A percentile compares a stretch with the other conserved stretches of the same genome.
Evolutionary conservation across 805 yeast genomes (phyloP).

Genomic region (Pichia nakasei): DNA sequence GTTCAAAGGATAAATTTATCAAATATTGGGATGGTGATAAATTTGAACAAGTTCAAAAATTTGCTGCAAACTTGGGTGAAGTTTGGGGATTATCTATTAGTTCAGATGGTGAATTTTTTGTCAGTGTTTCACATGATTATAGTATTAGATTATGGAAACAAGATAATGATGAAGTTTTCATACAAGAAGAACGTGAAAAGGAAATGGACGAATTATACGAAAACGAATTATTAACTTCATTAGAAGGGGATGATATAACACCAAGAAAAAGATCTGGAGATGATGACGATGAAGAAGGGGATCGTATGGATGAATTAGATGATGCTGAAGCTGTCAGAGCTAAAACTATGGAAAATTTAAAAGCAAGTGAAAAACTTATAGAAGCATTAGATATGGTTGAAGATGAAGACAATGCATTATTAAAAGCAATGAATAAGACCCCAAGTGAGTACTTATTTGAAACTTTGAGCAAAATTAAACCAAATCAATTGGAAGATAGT

Average conservation of each 20-base stretch:
- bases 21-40: constrained; percentile 99
- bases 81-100: constrained; percentile 90
- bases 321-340: constrained; percentile 61
- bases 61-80: constrained; percentile 82
- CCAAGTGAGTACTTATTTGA: constrained; percentile 78
- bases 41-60: constrained; percentile 85
- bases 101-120: constrained; percentile 57
- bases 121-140: constrained; percentile 87
- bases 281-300: constrained; percentile 30
- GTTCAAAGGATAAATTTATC: constrained; percentile 79
- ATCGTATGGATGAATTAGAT: constrained; percentile 37
- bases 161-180: constrained; percentile 89
- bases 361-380: constrained; percentile 87
- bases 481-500: constrained; percentile 89
- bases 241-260: constrained; percentile 46
- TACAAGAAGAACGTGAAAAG: constrained; percentile 94
- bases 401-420: constrained; percentile 66
- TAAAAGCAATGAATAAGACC: constrained; percentile 58
- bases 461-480: constrained; percentile 57
- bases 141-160: constrained; percentile 89
- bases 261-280: constrained; percentile 29
- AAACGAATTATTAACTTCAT: constrained; percentile 59
- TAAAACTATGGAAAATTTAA: constrained; percentile 84
- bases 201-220: constrained; percentile 92
- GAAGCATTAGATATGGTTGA: constrained; percentile 84